These are phyloP conservation scores for Ilex aquifolium DNA, from an alignment of 257 asterid species.

Conservation along the genomic window DNA sequence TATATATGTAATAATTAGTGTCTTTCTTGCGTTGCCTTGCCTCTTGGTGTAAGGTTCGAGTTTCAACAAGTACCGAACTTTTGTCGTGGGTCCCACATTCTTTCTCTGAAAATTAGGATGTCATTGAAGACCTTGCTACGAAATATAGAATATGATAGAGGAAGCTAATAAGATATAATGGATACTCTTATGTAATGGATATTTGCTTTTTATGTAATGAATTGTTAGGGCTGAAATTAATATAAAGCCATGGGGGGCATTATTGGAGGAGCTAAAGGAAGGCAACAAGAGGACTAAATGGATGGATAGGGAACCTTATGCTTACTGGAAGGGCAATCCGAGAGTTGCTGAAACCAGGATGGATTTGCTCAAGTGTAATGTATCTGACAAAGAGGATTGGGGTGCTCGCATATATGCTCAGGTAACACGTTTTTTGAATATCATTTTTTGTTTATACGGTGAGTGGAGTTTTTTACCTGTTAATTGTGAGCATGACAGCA, in stretches of 20 bases:
- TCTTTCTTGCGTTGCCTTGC: too few relatives aligned
- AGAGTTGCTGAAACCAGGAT: slow-evolving; percentile 42
- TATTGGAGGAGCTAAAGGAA: slow-evolving; percentile 42
- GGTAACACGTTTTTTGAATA: slow-evolving; percentile 21
- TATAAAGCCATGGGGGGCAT: slow-evolving; percentile 71
- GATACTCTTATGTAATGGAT: not conserved
- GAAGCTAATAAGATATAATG: too few relatives aligned
- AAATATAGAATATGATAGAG: too few relatives aligned
- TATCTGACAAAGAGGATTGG: slow-evolving; percentile 74
- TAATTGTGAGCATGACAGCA: too few relatives aligned
- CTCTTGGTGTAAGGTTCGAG: too few relatives aligned
- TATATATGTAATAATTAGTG: too few relatives aligned
- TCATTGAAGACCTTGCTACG: not conserved
- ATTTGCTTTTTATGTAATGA: not conserved
- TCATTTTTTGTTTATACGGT: too few relatives aligned
- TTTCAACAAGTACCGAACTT: too few relatives aligned
- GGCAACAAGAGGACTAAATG: slow-evolving; percentile 55
- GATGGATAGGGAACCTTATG: slow-evolving; percentile 72
- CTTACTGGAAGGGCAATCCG: slow-evolving; percentile 90
- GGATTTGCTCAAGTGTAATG: slow-evolving; percentile 77
- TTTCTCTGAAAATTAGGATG: too few relatives aligned
- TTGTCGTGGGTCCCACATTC: too few relatives aligned
- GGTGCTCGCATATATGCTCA: slow-evolving; percentile 67
- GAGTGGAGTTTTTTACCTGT: too few relatives aligned
- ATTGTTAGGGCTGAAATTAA: slow-evolving; percentile 68